Percentiles rank a stretch among this genome's conserved stretches.
Conservation (phyloP, 768 basidiomycete species). For the Chlorophyllum brunneum region DNA sequence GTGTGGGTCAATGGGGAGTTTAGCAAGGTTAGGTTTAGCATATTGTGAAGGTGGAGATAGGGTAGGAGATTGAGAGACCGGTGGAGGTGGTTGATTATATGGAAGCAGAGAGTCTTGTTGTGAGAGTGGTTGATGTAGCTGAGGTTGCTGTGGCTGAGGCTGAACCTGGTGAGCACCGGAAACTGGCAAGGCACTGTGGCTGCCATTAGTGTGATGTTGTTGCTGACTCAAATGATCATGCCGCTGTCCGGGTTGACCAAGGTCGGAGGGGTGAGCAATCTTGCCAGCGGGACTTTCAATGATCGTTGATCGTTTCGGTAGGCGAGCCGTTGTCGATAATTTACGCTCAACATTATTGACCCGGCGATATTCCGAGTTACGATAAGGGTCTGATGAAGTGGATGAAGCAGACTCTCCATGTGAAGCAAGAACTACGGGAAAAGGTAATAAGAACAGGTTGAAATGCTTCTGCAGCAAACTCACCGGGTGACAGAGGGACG, state of each 20-base stretch:
- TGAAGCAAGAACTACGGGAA: conserved; percentile 19
- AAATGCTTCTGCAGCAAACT: conserved; percentile 15
- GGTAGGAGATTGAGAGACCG: conserved; percentile 21
- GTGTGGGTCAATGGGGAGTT: conserved; percentile 37
- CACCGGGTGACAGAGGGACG: conserved; percentile 79
- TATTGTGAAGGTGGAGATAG: conserved; percentile 34
- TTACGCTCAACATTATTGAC: conserved; percentile 88
- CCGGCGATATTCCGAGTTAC: conserved; percentile 91
- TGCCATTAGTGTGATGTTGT: conserved; percentile 7
- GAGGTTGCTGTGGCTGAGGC: conserved; percentile 14
- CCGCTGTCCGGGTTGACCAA: conserved; percentile 16
- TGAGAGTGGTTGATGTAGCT: conserved; percentile 20
- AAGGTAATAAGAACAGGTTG: conserved; percentile 7
- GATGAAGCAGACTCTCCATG: conserved; percentile 28
- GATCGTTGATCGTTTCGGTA: conserved; percentile 92
- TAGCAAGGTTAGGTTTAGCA: conserved; percentile 34
- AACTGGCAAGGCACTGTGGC: not conserved
- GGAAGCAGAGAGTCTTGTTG: conserved; percentile 19
- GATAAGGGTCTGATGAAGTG: conserved; percentile 70
- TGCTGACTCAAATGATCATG: conserved; percentile 6
- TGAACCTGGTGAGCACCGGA: conserved; percentile 8
- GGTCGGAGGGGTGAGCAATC: conserved; percentile 72
- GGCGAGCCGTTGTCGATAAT: conserved; percentile 85
- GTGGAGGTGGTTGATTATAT: conserved; percentile 23
- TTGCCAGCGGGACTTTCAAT: conserved; percentile 92